These are phyloP conservation scores for Dothiorella sarmentorum DNA, from an alignment of 2,329 filamentous ascomycete species.

Conservation along the genomic window DNA sequence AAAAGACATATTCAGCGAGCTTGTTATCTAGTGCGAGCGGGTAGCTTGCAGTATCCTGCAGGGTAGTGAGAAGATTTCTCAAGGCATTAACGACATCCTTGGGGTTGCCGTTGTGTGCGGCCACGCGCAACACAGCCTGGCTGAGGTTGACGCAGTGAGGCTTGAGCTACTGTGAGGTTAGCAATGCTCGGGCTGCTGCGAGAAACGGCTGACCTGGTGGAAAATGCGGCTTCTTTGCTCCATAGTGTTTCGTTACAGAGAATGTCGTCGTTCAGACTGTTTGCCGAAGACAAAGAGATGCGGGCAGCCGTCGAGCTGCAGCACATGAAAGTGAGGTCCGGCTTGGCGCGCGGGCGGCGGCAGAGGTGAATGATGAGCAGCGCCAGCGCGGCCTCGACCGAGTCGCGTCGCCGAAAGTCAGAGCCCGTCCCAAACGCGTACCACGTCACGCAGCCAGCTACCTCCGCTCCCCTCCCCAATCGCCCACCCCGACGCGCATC, in stretches of 20 bases:
- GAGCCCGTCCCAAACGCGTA: slow-evolving; percentile 17
- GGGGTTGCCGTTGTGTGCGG: slow-evolving; percentile 43
- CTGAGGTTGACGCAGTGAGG: slow-evolving; percentile 57
- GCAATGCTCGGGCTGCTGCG: too few species aligned
- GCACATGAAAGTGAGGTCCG: background rate
- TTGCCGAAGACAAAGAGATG: background rate
- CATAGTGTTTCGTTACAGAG: background rate
- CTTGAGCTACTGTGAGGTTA: slow-evolving; percentile 49
- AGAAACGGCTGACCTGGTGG: slow-evolving; percentile 30
- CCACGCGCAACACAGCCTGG: slow-evolving; percentile 51
- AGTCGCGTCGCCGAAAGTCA: slow-evolving; percentile 17
- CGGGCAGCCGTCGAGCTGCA: background rate
- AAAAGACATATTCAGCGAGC: slow-evolving; percentile 91
- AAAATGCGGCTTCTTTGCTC: slow-evolving; percentile 37
- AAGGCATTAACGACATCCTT: slow-evolving; percentile 50
- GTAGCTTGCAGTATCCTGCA: slow-evolving; percentile 33
- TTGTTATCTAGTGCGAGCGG: slow-evolving; percentile 64
- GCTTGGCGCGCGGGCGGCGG: background rate
- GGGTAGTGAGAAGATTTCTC: slow-evolving; percentile 42
- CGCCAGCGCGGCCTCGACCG: slow-evolving; percentile 1
- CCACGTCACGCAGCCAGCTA: slow-evolving; percentile 13
- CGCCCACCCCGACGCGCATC: background rate
- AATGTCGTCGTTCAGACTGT: background rate
- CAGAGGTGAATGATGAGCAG: background rate
- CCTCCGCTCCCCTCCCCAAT: background rate